Conservation (phyloP, 2,329 filamentous ascomycete genomes). For the Lachnellula occidentalis region DNA sequence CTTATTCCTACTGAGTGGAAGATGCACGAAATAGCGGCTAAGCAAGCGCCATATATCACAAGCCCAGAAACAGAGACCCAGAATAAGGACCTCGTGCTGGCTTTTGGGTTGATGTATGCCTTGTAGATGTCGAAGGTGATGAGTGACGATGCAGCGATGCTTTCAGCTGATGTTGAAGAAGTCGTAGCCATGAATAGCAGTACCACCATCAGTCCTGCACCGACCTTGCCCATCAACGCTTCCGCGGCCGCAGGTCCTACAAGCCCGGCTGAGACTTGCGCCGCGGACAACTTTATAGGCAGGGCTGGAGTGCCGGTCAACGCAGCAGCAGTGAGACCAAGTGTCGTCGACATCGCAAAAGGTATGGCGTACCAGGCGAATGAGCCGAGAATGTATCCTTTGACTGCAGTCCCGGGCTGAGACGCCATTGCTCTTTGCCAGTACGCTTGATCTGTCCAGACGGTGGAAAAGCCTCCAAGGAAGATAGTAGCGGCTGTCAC, state of each 20-base stretch:
- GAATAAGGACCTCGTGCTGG: background rate
- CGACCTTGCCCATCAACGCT: conserved; percentile 27
- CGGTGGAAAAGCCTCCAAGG: conserved; percentile 12
- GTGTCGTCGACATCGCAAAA: conserved; percentile 40
- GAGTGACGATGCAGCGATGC: conserved; percentile 61
- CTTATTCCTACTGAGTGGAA: conserved; percentile 2
- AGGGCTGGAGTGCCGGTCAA: conserved; percentile 38
- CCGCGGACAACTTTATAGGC: conserved; percentile 32
- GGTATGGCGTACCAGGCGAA: conserved; percentile 45
- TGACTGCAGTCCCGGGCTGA: conserved; percentile 34
- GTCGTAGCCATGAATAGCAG: conserved; percentile 47
- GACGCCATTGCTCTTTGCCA: conserved; percentile 41
- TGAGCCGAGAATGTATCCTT: conserved; percentile 36
- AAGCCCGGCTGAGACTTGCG: conserved; percentile 20
- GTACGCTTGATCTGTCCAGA: conserved; percentile 41
- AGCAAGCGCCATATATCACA: background rate
- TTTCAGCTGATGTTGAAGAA: conserved; percentile 41
- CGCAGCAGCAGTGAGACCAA: conserved; percentile 40
- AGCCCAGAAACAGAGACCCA: background rate
- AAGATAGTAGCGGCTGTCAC: conserved; percentile 5
- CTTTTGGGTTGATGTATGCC: conserved; percentile 1
- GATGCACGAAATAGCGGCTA: conserved; percentile 2
- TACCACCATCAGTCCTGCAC: conserved; percentile 35
- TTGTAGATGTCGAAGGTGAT: conserved; percentile 68
- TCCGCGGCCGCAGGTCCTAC: conserved; percentile 26